Evolutionary conservation across 2,329 filamentous ascomycete species (phyloP).

Genomic region (Pseudogymnoascus sp.): DNA sequence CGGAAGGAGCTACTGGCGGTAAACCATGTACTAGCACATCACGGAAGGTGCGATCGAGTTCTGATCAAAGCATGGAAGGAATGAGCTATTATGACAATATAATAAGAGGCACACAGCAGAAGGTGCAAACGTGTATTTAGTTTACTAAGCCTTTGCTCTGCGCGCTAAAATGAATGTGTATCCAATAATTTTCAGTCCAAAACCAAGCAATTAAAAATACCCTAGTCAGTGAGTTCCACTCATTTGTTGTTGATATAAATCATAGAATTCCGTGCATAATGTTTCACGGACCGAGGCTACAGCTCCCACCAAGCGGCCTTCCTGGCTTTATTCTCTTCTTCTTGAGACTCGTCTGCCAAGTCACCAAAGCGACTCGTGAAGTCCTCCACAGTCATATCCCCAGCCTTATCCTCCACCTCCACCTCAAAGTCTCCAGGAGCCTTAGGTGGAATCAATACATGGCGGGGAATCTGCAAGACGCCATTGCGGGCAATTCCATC

Average conservation of each 20-base stretch:
- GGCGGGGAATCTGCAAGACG: conserved; percentile 67
- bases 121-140: background rate
- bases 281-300: background rate
- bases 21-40: background rate
- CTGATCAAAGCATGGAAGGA: background rate
- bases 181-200: background rate
- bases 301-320: background rate
- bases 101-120: background rate
- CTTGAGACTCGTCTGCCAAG: conserved; percentile 4
- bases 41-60: background rate
- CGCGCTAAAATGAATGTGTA: background rate
- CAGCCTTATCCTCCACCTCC: conserved; percentile 25
- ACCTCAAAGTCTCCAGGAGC: conserved; percentile 28
- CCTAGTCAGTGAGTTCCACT: background rate
- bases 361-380: conserved; percentile 43
- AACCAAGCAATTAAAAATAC: background rate
- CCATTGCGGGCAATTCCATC: conserved; percentile 71
- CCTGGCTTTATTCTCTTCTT: background rate
- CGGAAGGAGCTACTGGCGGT: background rate
- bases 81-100: background rate
- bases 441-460: conserved; percentile 65
- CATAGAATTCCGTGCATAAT: background rate
- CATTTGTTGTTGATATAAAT: background rate
- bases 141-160: background rate
- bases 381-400: conserved; percentile 50